These are phyloP conservation scores for Favolaschia claudopus DNA, from an alignment of 768 basidiomycete genomes.

Conservation along the genomic window DNA sequence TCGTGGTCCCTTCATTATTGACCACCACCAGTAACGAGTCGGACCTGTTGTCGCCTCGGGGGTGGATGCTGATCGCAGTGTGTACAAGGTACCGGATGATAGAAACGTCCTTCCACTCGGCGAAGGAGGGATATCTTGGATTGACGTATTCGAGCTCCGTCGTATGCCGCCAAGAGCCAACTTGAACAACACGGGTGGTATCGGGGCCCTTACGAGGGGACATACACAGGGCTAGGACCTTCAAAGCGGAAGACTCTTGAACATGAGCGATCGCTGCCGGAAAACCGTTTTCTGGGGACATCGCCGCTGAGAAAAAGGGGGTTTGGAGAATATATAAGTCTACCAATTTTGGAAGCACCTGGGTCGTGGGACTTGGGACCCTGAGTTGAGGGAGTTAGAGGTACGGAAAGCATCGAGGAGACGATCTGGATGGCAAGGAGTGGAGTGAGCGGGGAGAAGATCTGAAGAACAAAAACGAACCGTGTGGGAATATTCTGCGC, in stretches of 20 bases:
- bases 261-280: slow-evolving; percentile 12
- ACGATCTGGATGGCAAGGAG: too few species aligned
- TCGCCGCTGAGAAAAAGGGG: too few species aligned
- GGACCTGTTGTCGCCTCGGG: slow-evolving; percentile 22
- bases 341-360: too few species aligned
- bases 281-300: too few species aligned
- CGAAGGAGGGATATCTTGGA: neutral
- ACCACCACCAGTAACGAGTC: slow-evolving; percentile 20
- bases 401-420: too few species aligned
- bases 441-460: too few species aligned
- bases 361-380: too few species aligned
- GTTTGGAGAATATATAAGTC: too few species aligned
- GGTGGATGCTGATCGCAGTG: slow-evolving; percentile 18
- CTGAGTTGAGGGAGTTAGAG: too few species aligned
- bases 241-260: slow-evolving; percentile 6
- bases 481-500: too few species aligned
- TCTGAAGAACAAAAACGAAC: too few species aligned
- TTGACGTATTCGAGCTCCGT: slow-evolving; percentile 25
- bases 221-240: slow-evolving; percentile 19
- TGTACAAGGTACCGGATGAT: slow-evolving; percentile 20
- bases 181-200: neutral
- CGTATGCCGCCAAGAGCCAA: slow-evolving; percentile 6
- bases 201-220: slow-evolving; percentile 18
- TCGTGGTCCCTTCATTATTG: slow-evolving; percentile 1
- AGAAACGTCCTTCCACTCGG: slow-evolving; percentile 16